Evolutionary conservation across 2,329 filamentous ascomycete species (phyloP), one percentile per base, ranked within the genome.

Genomic region (Claviceps sp.): DNA sequence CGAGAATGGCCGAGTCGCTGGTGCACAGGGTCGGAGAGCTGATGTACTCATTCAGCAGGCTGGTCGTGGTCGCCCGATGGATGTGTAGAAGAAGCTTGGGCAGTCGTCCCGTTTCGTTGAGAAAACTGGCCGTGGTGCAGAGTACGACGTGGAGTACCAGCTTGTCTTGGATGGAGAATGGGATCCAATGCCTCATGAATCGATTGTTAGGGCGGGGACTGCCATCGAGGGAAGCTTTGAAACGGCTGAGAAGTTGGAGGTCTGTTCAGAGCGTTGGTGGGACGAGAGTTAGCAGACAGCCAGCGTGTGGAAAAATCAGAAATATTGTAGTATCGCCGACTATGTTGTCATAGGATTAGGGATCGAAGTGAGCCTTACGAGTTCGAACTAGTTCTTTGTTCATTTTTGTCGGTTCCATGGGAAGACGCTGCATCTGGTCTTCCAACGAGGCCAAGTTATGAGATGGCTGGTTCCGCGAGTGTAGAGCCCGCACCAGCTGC

Each of bases 111-210:
- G 71, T 72, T 57, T 78, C 75, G 40, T 70, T 67, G 34, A 77
- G 64, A 57, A 77, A 77, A 57, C 73, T 76, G 1, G 74, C 70
- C 0, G 75, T 70, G 6, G 73, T 73, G 57, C 74, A 77, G 4
- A 77, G 67, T 38, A 74, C 68, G 8, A 75, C 70, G 47, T 75
- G 72, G 0, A 71, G 62, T 9, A 77, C 64, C 3, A 78, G 64
- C 4, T 71, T 72, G n/a, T 74, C 72, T 51, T 76, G 71, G 11
- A 77, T 63, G 46, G 67, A 73, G 55, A 67, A 71, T 0, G 74
- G 72, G 6, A 74, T 64, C 62, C 72, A 77, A 45, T 71, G 63
- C 57, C 69, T 73, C 64, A 71, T 71, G 58, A 73, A 75, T 9
- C 64, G 66, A 49, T 70, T 73, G 37, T 66, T 60, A 2, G 68